phyloP scores from a whole-genome alignment of 257 asterid species.

The Solanum chiquidenum region DNA sequence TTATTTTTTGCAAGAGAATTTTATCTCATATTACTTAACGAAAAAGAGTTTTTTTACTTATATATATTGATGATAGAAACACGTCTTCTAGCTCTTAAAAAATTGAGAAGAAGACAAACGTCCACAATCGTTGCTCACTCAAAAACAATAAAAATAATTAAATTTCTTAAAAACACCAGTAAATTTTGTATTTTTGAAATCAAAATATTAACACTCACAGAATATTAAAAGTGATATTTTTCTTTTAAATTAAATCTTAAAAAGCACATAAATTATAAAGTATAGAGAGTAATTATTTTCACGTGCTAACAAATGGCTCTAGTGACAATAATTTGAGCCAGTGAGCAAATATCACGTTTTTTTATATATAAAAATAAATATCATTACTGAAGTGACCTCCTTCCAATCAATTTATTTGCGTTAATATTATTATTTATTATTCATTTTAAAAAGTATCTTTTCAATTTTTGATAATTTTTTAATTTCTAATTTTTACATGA shows the following conservation, averaged over 20 bases:
- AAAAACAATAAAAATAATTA: not conserved
- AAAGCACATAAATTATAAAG: not conserved
- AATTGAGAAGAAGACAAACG: too few relatives aligned
- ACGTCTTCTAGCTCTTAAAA: too few relatives aligned
- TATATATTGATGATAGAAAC: too few relatives aligned
- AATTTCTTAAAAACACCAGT: not conserved
- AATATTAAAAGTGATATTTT: not conserved
- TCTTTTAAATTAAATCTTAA: not conserved
- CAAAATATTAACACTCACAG: not conserved
- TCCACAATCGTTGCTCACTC: not conserved
- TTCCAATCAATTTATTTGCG: not conserved
- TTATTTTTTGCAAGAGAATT: too few relatives aligned
- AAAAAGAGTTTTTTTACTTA: too few relatives aligned
- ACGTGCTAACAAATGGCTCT: not conserved
- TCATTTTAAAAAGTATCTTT: too few relatives aligned
- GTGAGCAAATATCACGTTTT: not conserved
- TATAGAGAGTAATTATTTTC: not conserved
- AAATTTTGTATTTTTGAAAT: not conserved
- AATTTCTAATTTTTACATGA: too few relatives aligned
- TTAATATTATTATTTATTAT: too few relatives aligned
- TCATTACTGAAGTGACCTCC: too few relatives aligned
- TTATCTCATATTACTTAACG: too few relatives aligned
- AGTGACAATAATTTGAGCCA: not conserved
- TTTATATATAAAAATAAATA: too few relatives aligned
- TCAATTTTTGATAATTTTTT: too few relatives aligned